phyloP scores from a whole-genome alignment of 108 stramenopile species.

The Nannochloropsis gaditana region DNA sequence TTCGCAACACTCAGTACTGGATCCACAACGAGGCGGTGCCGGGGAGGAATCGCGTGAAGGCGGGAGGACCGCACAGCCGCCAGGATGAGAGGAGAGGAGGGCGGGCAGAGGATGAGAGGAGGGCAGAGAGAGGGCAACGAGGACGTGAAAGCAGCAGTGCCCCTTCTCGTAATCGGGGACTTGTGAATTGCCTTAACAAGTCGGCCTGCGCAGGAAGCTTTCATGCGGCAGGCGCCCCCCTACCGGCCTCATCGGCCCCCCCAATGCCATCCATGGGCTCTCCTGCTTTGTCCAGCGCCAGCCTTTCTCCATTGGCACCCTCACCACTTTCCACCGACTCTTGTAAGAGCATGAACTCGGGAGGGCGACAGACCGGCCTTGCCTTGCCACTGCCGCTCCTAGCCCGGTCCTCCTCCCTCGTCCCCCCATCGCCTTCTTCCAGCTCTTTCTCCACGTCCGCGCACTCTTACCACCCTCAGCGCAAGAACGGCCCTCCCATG shows the following conservation, averaged over 20 bases:
- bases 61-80: background rate
- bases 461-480: background rate
- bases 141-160: background rate
- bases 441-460: background rate
- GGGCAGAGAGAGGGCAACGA: background rate
- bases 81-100: background rate
- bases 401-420: background rate
- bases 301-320: too few relatives aligned
- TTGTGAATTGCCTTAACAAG: too few relatives aligned
- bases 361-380: background rate
- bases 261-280: too few relatives aligned
- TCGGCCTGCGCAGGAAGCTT: too few relatives aligned
- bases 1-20: slow-evolving; percentile 24
- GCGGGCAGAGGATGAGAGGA: background rate
- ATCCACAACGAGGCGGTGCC: slow-evolving; percentile 21
- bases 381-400: background rate
- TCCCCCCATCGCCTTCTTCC: background rate
- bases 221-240: too few relatives aligned
- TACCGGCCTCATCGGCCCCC: too few relatives aligned
- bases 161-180: background rate
- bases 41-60: background rate
- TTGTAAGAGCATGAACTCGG: background rate
- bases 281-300: too few relatives aligned
- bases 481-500: background rate
- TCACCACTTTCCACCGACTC: too few relatives aligned